phyloP scores from a whole-genome alignment of 306 rosid species.

The Pterocarpus macrocarpus region DNA sequence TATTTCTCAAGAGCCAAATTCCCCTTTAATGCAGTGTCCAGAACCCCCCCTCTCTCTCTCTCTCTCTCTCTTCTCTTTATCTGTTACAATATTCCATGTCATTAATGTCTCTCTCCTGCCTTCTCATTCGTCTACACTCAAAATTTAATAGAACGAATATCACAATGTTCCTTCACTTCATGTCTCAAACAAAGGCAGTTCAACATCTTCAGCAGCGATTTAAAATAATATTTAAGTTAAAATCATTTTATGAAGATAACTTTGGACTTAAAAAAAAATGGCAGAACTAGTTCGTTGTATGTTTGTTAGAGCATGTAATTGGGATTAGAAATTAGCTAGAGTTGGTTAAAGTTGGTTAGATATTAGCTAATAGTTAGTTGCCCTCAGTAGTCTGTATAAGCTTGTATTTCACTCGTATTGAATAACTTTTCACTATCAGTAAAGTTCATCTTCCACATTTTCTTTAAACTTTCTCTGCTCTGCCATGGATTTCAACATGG shows the following conservation, averaged over 20 bases:
- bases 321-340: no score
- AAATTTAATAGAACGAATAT: slow-evolving; percentile 16
- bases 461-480: no score
- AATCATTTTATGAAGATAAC: background rate
- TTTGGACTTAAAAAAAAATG: background rate
- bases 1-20: background rate
- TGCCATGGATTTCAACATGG: no score
- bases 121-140: slow-evolving; percentile 27
- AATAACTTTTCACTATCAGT: no score
- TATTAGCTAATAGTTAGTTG: no score
- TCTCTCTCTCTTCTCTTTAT: no score
- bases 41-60: background rate
- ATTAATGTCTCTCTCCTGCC: slow-evolving; percentile 37
- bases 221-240: background rate
- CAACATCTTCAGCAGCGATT: no score
- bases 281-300: background rate
- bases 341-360: no score
- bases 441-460: no score
- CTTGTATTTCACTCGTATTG: no score
- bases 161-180: slow-evolving; percentile 5
- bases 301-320: no score
- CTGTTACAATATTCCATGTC: background rate
- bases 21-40: background rate
- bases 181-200: background rate
- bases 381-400: no score